Evolutionary conservation across 768 basidiomycete genomes (phyloP).

Genomic region (Xerocomus brunneocitrinus): DNA sequence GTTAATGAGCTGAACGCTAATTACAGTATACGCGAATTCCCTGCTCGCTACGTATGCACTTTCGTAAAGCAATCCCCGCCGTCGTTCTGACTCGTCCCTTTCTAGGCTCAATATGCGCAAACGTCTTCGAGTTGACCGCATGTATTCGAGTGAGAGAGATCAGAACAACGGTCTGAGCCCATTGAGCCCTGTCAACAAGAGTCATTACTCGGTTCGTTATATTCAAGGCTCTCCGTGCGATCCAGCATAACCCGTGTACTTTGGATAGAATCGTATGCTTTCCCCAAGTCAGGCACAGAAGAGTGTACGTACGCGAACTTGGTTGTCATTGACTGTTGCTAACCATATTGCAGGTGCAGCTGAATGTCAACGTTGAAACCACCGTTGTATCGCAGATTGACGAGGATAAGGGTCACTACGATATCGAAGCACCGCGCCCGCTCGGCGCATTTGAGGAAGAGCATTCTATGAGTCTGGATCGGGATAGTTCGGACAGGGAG

Average conservation of each 20-base stretch:
- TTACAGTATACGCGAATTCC: conserved; percentile 31
- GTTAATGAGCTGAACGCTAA: neutral
- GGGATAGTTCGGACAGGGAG: conserved; percentile 15
- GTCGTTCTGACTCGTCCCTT: neutral
- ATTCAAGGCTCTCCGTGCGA: neutral
- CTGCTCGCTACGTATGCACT: conserved; percentile 31
- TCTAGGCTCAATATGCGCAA: conserved; percentile 30
- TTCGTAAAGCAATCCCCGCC: neutral
- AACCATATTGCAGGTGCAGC: conserved; percentile 3
- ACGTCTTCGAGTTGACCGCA: conserved; percentile 23
- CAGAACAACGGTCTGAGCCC: conserved; percentile 7
- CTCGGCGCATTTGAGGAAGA: conserved; percentile 11
- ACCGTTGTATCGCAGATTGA: conserved; percentile 31
- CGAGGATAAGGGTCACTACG: conserved; percentile 19
- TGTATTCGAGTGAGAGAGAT: conserved; percentile 27
- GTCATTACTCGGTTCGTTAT: conserved; percentile 22
- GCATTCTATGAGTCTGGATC: conserved; percentile 10
- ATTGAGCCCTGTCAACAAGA: conserved; percentile 18
- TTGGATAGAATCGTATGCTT: conserved; percentile 23
- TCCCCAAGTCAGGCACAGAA: conserved; percentile 14
- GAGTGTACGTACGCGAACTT: conserved; percentile 13
- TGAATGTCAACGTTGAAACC: conserved; percentile 33
- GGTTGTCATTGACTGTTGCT: neutral
- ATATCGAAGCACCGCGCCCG: conserved; percentile 15
- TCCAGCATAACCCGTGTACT: neutral